Evolutionary conservation across 495 filamentous ascomycete species (phyloP), one percentile per base, ranked within the genome.

Genomic region (Hypoxylon subgilvum): DNA sequence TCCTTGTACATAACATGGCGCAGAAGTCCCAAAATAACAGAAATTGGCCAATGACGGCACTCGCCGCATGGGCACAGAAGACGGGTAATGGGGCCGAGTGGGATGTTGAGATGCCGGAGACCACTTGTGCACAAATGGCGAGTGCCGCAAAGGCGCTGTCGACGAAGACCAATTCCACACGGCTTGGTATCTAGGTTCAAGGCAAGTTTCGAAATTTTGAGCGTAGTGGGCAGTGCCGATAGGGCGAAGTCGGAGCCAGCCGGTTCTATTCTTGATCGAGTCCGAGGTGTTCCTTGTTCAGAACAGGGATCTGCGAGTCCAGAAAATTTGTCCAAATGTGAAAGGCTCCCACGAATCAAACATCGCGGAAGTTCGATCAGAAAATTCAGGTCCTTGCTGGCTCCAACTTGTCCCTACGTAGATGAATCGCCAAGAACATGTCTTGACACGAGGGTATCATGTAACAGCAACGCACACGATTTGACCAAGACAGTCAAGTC

Each of bases 381-480:
- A 30, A 43, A 44, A 39, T 22, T 46, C 53, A 58, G 54, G 61
- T 46, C 54, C 25, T 51, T 21, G 25, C 32, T 49, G 31, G 36
- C 27, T 27, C 43, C 32, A 19, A 49, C 30, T 34, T 16, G 28
- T 58, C 17, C 23, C 48, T 13, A 49, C 35, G 23, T 14, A 41
- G 39, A 25, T 40, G 27, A 51, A 21, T 35, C 23, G 45, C 50
- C 43, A 54, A 51, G 58, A 40, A n/a, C n/a, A 35, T 39, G 28
- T 12, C 35, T 32, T 65, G 61, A 66, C 64, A 52, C 14, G 47
- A 52, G 30, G 54, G 16, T 47, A 65, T 60, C 61, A 60, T 60
- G 63, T 63, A 71, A 65, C 49, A 57, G 60, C 50, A 65, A 65
- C 27, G 32, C 59, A 65, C 44, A 59, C 50, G 52, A 74, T 69